phyloP scores from a whole-genome alignment of 2,329 filamentous ascomycete species.

The Monilinia polystroma region DNA sequence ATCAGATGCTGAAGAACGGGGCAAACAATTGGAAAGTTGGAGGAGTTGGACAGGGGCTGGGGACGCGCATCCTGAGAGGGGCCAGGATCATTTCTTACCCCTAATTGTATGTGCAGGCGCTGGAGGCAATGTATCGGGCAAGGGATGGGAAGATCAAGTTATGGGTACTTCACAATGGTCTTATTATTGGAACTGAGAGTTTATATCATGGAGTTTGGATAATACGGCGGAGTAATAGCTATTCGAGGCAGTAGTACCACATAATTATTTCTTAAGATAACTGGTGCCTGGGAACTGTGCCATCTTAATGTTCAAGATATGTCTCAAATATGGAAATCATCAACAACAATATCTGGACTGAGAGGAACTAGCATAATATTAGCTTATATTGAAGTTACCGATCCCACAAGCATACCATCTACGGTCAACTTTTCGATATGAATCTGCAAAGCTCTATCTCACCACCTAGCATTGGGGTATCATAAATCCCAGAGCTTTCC shows the following conservation, averaged over 20 bases:
- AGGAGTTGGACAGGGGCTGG: slow-evolving; percentile 53
- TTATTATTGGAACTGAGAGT: slow-evolving; percentile 32
- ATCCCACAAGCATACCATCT: background rate
- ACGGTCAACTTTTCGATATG: too few species aligned
- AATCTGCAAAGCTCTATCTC: too few species aligned
- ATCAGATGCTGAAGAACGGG: slow-evolving; percentile 41
- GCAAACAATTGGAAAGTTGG: slow-evolving; percentile 47
- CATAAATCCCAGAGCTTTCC: too few species aligned
- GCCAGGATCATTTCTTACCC: slow-evolving; percentile 61
- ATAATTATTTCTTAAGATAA: background rate
- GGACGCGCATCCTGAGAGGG: slow-evolving; percentile 56
- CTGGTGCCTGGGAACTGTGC: background rate
- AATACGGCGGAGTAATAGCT: background rate
- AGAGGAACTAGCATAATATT: background rate
- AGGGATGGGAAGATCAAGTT: slow-evolving; percentile 28
- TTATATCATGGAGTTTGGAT: background rate
- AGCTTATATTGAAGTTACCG: too few species aligned
- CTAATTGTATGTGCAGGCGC: slow-evolving; percentile 58
- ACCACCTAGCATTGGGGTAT: too few species aligned
- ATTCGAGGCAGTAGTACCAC: too few species aligned
- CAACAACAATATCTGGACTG: background rate
- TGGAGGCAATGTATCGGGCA: slow-evolving; percentile 49
- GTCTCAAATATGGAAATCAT: background rate
- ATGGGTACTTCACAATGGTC: slow-evolving; percentile 29
- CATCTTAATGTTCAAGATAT: background rate